Conservation (phyloP, 164 flowering plant species). For the Tetracentron sinense region DNA sequence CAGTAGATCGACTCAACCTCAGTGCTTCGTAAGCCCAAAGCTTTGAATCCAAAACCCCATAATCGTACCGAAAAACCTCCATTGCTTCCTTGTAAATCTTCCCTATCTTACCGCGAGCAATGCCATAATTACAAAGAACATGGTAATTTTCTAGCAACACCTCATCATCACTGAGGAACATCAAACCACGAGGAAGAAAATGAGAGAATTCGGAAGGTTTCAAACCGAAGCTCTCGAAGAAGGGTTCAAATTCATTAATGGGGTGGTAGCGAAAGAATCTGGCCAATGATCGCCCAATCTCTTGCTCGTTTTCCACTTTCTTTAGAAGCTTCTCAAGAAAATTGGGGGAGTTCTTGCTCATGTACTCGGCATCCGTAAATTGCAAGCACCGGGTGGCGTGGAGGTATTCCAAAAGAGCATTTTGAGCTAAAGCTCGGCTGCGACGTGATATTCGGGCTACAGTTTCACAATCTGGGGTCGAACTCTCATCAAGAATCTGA, state of each 20-base stretch:
- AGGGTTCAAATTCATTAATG: slow-evolving; percentile 82
- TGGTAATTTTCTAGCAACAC: slow-evolving; percentile 54
- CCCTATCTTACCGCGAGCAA: slow-evolving; percentile 55
- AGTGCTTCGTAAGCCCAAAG: slow-evolving; percentile 40
- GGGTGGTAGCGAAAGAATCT: slow-evolving; percentile 69
- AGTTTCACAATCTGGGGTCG: background rate
- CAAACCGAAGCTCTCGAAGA: slow-evolving; percentile 84
- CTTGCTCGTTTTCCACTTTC: slow-evolving; percentile 28
- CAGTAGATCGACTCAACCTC: slow-evolving; percentile 33
- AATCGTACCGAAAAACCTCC: slow-evolving; percentile 46
- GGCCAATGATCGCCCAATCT: slow-evolving; percentile 30
- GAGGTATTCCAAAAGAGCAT: slow-evolving; percentile 64
- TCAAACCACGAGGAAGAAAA: slow-evolving; percentile 49
- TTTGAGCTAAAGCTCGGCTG: slow-evolving; percentile 33
- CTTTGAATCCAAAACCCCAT: slow-evolving; percentile 44
- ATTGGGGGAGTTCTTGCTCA: slow-evolving; percentile 62
- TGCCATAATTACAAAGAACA: slow-evolving; percentile 58
- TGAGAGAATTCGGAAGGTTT: slow-evolving; percentile 33
- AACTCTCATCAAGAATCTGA: background rate
- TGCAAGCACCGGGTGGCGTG: slow-evolving; percentile 54
- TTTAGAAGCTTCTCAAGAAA: slow-evolving; percentile 44
- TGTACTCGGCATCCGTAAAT: slow-evolving; percentile 64
- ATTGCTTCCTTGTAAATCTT: slow-evolving; percentile 51
- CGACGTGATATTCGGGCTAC: background rate
- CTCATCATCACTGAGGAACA: slow-evolving; percentile 59